Conservation (phyloP, 441 rosid species). For the Euphorbia neoarborescens region DNA sequence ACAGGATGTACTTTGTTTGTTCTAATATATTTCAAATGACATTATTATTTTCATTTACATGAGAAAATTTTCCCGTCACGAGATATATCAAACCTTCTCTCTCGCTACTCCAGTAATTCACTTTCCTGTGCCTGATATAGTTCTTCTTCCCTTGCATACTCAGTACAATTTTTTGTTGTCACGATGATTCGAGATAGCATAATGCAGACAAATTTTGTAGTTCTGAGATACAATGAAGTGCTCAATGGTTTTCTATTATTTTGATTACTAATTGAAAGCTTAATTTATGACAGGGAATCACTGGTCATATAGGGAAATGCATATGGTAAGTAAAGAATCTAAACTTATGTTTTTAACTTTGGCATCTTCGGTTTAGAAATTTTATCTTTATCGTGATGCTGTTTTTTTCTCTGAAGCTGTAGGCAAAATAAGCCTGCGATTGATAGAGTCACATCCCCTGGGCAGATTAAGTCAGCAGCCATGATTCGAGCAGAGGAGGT, state of each 20-base stretch:
- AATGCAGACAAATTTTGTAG: neutral
- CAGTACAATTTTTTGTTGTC: neutral
- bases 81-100: neutral
- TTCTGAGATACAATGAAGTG: neutral
- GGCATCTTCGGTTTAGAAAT: neutral
- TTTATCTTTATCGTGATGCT: neutral
- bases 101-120: neutral
- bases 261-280: slow-evolving; percentile 13
- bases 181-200: neutral
- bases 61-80: neutral
- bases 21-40: neutral
- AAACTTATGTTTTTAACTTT: neutral
- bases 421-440: slow-evolving; percentile 23
- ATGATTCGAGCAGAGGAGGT: slow-evolving; percentile 53
- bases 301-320: slow-evolving; percentile 28
- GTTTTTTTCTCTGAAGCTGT: slow-evolving; percentile 31
- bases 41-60: neutral
- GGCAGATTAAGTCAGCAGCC: slow-evolving; percentile 38
- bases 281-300: slow-evolving; percentile 31
- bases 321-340: slow-evolving; percentile 37
- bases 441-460: slow-evolving; percentile 22
- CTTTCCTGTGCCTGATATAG: slow-evolving; percentile 7
- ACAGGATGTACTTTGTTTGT: neutral
- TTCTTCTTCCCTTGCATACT: no score
- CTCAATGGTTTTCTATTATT: neutral